Conservation (phyloP, 768 basidiomycete genomes). For the Pholiota molesta region DNA sequence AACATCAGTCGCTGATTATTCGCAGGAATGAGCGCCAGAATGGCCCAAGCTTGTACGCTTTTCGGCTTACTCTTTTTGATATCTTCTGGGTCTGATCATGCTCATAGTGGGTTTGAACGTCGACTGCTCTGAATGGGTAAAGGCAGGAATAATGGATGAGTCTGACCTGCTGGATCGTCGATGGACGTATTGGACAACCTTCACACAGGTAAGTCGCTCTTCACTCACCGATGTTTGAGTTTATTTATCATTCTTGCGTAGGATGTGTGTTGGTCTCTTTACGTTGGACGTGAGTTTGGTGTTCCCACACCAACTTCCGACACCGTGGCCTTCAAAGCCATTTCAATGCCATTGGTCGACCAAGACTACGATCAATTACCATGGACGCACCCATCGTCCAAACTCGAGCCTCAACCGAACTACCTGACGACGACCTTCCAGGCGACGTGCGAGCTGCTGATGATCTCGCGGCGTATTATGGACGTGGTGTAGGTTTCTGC, state of each 20-base stretch:
- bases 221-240: background rate
- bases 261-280: slow-evolving; percentile 69
- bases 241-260: slow-evolving; percentile 22
- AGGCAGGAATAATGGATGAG: slow-evolving; percentile 50
- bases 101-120: slow-evolving; percentile 55
- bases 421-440: slow-evolving; percentile 50
- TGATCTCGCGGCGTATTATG: slow-evolving; percentile 55
- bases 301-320: slow-evolving; percentile 38
- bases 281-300: slow-evolving; percentile 65
- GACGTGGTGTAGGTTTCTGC: slow-evolving; percentile 50
- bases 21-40: slow-evolving; percentile 58
- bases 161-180: slow-evolving; percentile 59
- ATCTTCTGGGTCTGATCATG: background rate
- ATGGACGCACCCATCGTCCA: slow-evolving; percentile 45
- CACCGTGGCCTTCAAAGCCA: slow-evolving; percentile 24
- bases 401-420: slow-evolving; percentile 42
- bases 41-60: slow-evolving; percentile 59
- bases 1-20: background rate
- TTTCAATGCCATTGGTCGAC: slow-evolving; percentile 52
- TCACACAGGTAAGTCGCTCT: slow-evolving; percentile 43
- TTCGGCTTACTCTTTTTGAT: background rate
- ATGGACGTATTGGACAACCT: slow-evolving; percentile 64
- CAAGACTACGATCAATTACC: slow-evolving; percentile 50
- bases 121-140: slow-evolving; percentile 61
- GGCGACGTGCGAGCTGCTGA: slow-evolving; percentile 49